These are phyloP conservation scores for Saccharomycopsis fermentans DNA, from an alignment of 805 yeast species.

Conservation along the genomic window DNA sequence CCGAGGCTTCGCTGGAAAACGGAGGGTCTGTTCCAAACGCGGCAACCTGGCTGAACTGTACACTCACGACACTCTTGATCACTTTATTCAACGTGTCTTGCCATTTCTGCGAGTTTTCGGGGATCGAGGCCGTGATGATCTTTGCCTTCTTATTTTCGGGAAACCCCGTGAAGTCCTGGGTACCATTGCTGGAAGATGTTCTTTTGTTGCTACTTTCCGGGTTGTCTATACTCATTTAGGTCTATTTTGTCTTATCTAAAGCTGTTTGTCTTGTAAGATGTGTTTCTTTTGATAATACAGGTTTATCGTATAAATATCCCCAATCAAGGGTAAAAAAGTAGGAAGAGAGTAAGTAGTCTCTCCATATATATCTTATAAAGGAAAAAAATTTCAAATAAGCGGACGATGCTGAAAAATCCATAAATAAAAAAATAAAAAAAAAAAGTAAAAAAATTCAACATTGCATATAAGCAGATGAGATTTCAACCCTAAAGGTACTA, in stretches of 20 bases:
- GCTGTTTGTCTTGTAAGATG: too few species aligned
- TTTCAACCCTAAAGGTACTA: not conserved
- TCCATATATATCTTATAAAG: not conserved
- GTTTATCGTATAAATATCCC: too few species aligned
- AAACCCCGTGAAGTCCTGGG: not conserved
- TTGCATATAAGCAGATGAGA: not conserved
- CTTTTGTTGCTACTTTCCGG: not conserved
- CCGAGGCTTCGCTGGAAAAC: conserved; percentile 83
- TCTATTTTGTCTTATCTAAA: too few species aligned
- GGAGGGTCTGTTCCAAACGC: conserved; percentile 82
- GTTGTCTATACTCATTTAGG: not conserved
- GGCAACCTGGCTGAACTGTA: conserved; percentile 79
- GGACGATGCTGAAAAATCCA: not conserved
- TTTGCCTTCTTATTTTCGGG: not conserved
- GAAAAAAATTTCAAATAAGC: not conserved
- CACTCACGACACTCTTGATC: conserved; percentile 77
- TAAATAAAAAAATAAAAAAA: not conserved
- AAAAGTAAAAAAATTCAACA: not conserved
- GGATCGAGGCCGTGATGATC: not conserved
- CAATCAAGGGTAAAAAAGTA: not conserved
- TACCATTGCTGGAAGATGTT: not conserved
- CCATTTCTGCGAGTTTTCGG: conserved; percentile 44
- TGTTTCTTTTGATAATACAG: not conserved
- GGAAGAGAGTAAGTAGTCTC: not conserved
- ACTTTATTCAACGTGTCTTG: conserved; percentile 71